Base-by-base conservation (phyloP, 2,329 filamentous ascomycete species). In the Aspergillus sp. region DNA sequence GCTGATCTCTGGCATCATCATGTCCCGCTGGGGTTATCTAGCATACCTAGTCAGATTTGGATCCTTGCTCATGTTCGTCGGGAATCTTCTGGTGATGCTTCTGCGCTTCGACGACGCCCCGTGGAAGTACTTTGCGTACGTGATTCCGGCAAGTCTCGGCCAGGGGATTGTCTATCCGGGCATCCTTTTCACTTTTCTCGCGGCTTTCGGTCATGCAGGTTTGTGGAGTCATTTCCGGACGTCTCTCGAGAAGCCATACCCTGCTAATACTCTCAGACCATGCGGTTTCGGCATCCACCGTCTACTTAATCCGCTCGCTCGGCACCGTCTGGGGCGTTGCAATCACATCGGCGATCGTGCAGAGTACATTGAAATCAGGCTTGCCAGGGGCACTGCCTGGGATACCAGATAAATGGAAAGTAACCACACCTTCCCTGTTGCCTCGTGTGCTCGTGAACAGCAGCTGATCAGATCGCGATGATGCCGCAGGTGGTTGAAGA, bases 281-380 rank as follows among this genome's bases (percentile, higher is more conserved):
- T 44, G 74, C 75, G 8, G 74, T 79, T 1, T 72, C 70, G 0
- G 68, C 75, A 2, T 79, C 74, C 2, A 77, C 71, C 0, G 71
- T 78, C 5, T 80, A 80, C 48, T 64, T 80, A 13, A 68, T 80
- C 26, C 69, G 76, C 15, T 79, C 74, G 0, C 57, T 80, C 3
- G 76, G 75, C 2, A 72, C 69, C 0, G 75, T 80, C 11, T 80
- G 74, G 68, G 75, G 76, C 7, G 76, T 80, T 2, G 75, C 76
- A 1, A 61, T 75, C 22, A 74, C 74, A 0, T 76, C 75, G 6
- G 68, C 75, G 5, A 74, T 80, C 27, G 64, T 78, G 20, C 76
- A 80, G 53, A 80, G 74, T 35, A 72, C 70, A 34, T 63, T 80
- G 42, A 72, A 64, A 44, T 57, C 66, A 43, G 63, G 66, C 39